These are phyloP conservation scores for Clonostachys chloroleuca DNA, from an alignment of 2,329 filamentous ascomycete genomes.

Conservation along the genomic window DNA sequence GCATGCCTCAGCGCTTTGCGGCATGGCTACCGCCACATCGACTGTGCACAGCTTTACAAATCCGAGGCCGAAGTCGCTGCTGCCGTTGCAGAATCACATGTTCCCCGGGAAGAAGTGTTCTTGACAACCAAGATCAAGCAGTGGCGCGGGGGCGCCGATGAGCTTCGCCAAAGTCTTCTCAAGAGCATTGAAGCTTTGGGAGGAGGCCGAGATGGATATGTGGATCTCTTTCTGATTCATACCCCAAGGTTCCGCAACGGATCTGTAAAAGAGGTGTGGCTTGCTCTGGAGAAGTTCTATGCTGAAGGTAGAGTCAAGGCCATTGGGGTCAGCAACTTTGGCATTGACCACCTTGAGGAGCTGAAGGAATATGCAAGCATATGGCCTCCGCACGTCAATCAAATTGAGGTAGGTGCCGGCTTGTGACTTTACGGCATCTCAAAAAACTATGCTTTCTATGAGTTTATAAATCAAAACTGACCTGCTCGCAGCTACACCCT, in stretches of 20 bases:
- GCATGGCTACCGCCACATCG: slow-evolving; percentile 52
- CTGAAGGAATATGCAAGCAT: slow-evolving; percentile 60
- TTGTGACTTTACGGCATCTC: not conserved
- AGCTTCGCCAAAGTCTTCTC: slow-evolving; percentile 55
- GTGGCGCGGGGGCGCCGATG: slow-evolving; percentile 31
- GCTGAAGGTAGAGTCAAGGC: slow-evolving; percentile 55
- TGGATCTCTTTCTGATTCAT: slow-evolving; percentile 70
- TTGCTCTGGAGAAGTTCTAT: slow-evolving; percentile 57
- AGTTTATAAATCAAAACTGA: slow-evolving; percentile 27
- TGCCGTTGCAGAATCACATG: slow-evolving; percentile 37
- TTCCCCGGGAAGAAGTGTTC: slow-evolving; percentile 41
- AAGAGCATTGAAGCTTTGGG: slow-evolving; percentile 62
- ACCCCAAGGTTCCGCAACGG: slow-evolving; percentile 49
- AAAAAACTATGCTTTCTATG: not conserved
- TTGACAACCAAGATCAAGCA: slow-evolving; percentile 49
- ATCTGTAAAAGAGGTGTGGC: slow-evolving; percentile 58
- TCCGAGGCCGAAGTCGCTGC: slow-evolving; percentile 41
- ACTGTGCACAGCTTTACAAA: slow-evolving; percentile 30
- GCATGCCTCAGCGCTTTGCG: slow-evolving; percentile 52
- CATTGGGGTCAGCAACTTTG: slow-evolving; percentile 73
- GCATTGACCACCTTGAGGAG: slow-evolving; percentile 63
- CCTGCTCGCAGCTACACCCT: slow-evolving; percentile 64
- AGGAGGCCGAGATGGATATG: slow-evolving; percentile 50
- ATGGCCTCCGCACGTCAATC: slow-evolving; percentile 70
- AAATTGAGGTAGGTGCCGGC: slow-evolving; percentile 57